These are phyloP conservation scores for Sclerotinia glacialis DNA, from an alignment of 2,329 filamentous ascomycete genomes.

Conservation along the genomic window DNA sequence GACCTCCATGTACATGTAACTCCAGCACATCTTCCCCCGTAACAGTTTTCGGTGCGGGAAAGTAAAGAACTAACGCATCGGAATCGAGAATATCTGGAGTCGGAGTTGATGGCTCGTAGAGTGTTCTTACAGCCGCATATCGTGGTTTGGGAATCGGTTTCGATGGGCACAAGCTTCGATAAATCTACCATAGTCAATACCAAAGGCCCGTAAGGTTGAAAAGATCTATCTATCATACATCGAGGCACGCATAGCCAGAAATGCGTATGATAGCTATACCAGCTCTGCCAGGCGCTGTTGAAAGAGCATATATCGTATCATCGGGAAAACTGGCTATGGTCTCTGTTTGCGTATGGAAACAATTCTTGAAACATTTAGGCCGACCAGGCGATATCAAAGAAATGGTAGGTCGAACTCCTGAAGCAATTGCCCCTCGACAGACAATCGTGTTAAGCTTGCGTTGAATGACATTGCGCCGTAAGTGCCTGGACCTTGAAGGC, in stretches of 20 bases:
- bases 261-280: conserved; percentile 89
- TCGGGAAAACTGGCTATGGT: neutral
- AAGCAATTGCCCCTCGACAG: neutral
- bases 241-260: conserved; percentile 72
- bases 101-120: conserved; percentile 58
- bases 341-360: neutral
- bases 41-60: conserved; percentile 75
- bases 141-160: conserved; percentile 55
- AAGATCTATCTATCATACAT: conserved; percentile 48
- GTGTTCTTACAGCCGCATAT: conserved; percentile 67
- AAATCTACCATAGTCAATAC: conserved; percentile 51
- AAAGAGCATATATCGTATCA: conserved; percentile 84
- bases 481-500: conserved; percentile 3
- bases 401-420: neutral
- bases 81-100: conserved; percentile 56
- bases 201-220: conserved; percentile 14
- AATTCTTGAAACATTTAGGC: too few species aligned
- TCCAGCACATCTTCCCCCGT: conserved; percentile 94
- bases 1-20: conserved; percentile 89
- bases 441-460: neutral
- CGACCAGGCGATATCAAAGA: neutral
- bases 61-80: conserved; percentile 67
- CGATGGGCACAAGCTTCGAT: conserved; percentile 58
- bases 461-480: neutral
- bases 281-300: conserved; percentile 78